These are phyloP conservation scores for Alternaria atra DNA, from an alignment of 2,329 filamentous ascomycete genomes.

Conservation along the genomic window DNA sequence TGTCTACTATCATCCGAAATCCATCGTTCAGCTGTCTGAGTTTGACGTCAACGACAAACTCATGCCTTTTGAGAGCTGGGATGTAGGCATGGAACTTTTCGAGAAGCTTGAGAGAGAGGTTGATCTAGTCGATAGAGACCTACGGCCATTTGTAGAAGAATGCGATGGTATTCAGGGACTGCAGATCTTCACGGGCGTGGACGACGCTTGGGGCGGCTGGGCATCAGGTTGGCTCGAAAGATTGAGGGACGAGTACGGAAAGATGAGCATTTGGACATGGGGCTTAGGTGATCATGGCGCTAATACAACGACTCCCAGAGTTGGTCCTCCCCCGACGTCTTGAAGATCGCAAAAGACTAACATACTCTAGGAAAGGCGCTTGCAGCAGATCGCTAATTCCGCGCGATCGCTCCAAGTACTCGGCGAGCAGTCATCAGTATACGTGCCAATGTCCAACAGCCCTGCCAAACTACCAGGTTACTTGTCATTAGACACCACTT, in stretches of 20 bases:
- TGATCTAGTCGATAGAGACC: conserved; percentile 86
- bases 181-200: conserved; percentile 66
- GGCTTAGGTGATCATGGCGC: conserved; percentile 71
- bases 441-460: conserved; percentile 75
- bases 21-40: conserved; percentile 81
- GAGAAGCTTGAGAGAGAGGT: conserved; percentile 62
- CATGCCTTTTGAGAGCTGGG: conserved; percentile 80
- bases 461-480: conserved; percentile 65
- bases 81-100: conserved; percentile 51
- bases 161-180: conserved; percentile 91
- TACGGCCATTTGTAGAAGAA: conserved; percentile 89
- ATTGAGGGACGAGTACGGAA: conserved; percentile 89
- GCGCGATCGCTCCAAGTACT: conserved; percentile 76
- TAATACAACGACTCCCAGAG: conserved; percentile 45
- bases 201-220: conserved; percentile 63
- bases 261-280: conserved; percentile 87
- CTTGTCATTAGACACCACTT: conserved; percentile 68
- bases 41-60: conserved; percentile 83
- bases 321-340: conserved; percentile 45
- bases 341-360: conserved; percentile 17
- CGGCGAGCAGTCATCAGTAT: conserved; percentile 75
- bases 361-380: conserved; percentile 63
- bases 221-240: conserved; percentile 63
- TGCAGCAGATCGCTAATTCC: conserved; percentile 74
- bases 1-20: conserved; percentile 90